Evolutionary conservation across 805 yeast species (phyloP).

Genomic region (Pichia scutulata): DNA sequence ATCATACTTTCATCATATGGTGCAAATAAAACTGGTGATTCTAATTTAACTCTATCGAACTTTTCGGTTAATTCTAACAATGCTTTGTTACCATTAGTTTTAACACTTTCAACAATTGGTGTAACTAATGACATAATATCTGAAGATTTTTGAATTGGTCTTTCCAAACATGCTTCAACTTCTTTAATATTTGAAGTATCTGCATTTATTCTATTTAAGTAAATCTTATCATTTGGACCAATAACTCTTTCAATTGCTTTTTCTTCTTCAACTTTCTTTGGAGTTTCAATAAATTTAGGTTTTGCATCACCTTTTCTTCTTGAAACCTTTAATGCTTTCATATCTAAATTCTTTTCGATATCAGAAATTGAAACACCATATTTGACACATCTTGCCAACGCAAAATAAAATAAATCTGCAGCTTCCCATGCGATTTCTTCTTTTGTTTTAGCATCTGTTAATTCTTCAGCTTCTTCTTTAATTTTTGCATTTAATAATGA

Average conservation of each 20-base stretch:
- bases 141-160: slow-evolving; percentile 94
- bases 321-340: slow-evolving; percentile 78
- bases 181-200: slow-evolving; percentile 33
- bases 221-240: slow-evolving; percentile 33
- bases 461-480: slow-evolving; percentile 93
- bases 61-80: slow-evolving; percentile 82
- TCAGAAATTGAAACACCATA: slow-evolving; percentile 75
- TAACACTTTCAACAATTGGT: slow-evolving; percentile 81
- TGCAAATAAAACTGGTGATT: slow-evolving; percentile 69
- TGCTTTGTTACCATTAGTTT: slow-evolving; percentile 75
- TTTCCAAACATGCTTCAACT: slow-evolving; percentile 57
- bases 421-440: slow-evolving; percentile 90
- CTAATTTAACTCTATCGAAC: slow-evolving; percentile 76
- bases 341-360: slow-evolving; percentile 75
- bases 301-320: slow-evolving; percentile 96
- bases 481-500: slow-evolving; percentile 75
- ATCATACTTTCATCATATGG: slow-evolving; percentile 80
- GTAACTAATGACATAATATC: slow-evolving; percentile 88
- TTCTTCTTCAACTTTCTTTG: slow-evolving; percentile 6
- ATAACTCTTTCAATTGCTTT: slow-evolving; percentile 17
- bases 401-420: slow-evolving; percentile 72
- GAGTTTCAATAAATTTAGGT: slow-evolving; percentile 48
- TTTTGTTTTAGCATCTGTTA: slow-evolving; percentile 68
- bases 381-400: slow-evolving; percentile 47
- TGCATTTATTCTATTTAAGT: slow-evolving; percentile 43